Conservation (phyloP, 2,329 filamentous ascomycete genomes). For the Beauveria brongniartii region DNA sequence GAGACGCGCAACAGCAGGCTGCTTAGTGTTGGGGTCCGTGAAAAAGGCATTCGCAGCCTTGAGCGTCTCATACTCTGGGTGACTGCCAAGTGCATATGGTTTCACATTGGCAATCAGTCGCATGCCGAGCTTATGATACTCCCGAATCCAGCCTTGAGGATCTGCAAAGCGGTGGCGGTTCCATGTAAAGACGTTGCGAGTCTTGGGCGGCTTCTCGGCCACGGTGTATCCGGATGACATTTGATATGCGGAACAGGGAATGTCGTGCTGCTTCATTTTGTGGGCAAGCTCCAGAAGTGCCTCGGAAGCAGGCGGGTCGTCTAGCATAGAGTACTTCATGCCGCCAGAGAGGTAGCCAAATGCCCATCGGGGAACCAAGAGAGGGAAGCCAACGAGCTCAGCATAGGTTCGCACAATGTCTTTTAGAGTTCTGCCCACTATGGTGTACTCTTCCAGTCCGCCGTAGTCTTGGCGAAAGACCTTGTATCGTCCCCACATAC, state of each 20-base stretch:
- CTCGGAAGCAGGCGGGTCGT: conserved; percentile 45
- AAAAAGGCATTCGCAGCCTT: conserved; percentile 55
- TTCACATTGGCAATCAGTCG: conserved; percentile 65
- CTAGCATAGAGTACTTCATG: conserved; percentile 45
- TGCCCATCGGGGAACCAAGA: conserved; percentile 62
- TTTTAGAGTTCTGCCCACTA: conserved; percentile 57
- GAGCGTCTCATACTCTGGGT: conserved; percentile 58
- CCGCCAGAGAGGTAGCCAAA: conserved; percentile 65
- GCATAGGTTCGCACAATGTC: conserved; percentile 61
- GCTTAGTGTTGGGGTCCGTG: conserved; percentile 44
- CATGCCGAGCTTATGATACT: conserved; percentile 57
- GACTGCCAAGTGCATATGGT: conserved; percentile 59
- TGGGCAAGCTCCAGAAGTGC: conserved; percentile 52
- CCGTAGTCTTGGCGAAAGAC: conserved; percentile 66
- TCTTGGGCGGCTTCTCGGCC: conserved; percentile 58
- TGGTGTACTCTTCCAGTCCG: conserved; percentile 62
- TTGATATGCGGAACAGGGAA: conserved; percentile 63
- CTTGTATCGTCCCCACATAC: conserved; percentile 68
- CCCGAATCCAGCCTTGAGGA: conserved; percentile 53
- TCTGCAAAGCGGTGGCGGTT: conserved; percentile 63
- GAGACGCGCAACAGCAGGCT: conserved; percentile 51
- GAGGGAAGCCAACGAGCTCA: conserved; percentile 57
- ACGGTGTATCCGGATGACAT: conserved; percentile 69
- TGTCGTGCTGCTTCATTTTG: conserved; percentile 55
- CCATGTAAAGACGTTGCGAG: conserved; percentile 65